Conservation (phyloP, 2,329 filamentous ascomycete species). For the Colletotrichum australisinense region DNA sequence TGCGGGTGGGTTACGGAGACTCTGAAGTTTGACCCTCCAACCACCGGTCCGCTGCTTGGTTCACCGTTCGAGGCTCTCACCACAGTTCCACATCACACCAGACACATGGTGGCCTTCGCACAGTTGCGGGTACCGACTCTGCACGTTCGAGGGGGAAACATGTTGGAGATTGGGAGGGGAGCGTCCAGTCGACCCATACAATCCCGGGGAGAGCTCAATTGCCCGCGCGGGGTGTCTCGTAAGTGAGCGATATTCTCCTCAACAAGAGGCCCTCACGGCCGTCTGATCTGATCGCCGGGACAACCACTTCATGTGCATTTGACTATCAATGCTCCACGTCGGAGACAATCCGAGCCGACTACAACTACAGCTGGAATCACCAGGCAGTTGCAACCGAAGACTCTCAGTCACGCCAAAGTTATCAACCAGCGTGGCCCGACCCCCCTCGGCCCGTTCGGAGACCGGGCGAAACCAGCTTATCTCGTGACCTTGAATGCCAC, state of each 20-base stretch:
- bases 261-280: neutral
- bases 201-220: neutral
- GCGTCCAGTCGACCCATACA: neutral
- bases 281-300: neutral
- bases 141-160: neutral
- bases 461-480: neutral
- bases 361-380: neutral
- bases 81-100: neutral
- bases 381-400: neutral
- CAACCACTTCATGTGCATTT: neutral
- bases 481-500: neutral
- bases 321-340: neutral
- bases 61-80: neutral
- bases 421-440: neutral
- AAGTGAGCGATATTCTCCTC: neutral
- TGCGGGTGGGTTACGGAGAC: neutral
- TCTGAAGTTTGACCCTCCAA: neutral
- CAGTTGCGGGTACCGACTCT: neutral
- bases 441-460: neutral
- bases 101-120: neutral
- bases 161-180: neutral
- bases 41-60: neutral
- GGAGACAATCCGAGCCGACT: neutral
- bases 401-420: neutral
- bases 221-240: neutral